Conservation (phyloP, 2,329 filamentous ascomycete genomes). For the Diplodia corticola region DNA sequence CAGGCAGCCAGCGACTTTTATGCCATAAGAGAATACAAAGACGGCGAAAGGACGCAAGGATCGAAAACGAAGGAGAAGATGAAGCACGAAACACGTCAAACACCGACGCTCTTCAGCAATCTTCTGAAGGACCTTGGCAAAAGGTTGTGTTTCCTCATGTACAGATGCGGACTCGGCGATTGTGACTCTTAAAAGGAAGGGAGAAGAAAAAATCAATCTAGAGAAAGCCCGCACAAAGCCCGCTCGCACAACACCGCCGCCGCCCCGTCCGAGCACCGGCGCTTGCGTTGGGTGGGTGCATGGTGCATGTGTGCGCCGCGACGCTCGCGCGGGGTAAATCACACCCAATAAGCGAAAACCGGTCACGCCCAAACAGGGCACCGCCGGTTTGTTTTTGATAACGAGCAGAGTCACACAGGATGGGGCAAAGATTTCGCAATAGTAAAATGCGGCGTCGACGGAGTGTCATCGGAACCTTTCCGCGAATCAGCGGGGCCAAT, state of each 20-base stretch:
- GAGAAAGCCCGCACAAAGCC: background rate
- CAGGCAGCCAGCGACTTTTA: background rate
- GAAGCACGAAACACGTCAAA: background rate
- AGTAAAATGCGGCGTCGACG: background rate
- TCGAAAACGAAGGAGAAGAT: background rate
- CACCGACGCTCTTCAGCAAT: background rate
- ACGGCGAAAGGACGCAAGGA: background rate
- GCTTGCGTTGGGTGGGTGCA: background rate
- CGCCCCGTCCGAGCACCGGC: background rate
- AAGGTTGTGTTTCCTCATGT: background rate
- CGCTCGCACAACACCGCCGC: background rate
- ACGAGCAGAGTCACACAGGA: background rate
- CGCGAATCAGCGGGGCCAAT: background rate
- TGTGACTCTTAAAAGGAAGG: background rate
- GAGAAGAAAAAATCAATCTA: background rate
- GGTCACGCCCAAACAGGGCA: slow-evolving; percentile 2
- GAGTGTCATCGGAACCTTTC: background rate
- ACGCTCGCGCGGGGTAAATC: background rate
- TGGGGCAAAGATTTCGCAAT: background rate
- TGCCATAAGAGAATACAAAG: background rate
- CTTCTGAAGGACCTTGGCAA: background rate
- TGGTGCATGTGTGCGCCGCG: background rate
- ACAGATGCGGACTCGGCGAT: background rate
- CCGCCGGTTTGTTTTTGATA: background rate
- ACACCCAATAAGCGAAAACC: background rate